Evolutionary conservation across 805 yeast genomes (phyloP).

Genomic region (Citeromyces matritensis): DNA sequence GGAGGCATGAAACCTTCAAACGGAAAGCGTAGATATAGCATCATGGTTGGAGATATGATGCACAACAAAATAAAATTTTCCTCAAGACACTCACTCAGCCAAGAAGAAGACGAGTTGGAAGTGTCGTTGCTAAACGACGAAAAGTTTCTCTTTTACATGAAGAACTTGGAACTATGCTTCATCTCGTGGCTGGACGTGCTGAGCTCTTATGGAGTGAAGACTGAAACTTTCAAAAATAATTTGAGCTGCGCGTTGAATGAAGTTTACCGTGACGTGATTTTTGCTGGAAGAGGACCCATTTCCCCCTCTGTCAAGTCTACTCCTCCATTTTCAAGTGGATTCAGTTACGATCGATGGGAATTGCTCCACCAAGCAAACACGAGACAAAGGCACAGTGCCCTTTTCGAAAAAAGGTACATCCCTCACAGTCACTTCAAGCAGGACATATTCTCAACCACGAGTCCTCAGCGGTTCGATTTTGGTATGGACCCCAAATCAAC

Average conservation of each 20-base stretch:
- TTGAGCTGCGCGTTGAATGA: neutral
- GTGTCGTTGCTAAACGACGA: slow-evolving; percentile 7
- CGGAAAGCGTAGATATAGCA: slow-evolving; percentile 9
- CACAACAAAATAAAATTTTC: slow-evolving; percentile 14
- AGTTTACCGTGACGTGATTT: neutral
- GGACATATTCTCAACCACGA: too few relatives aligned
- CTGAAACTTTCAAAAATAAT: neutral
- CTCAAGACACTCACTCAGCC: too few relatives aligned
- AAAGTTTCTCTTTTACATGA: slow-evolving; percentile 9
- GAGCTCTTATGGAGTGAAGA: slow-evolving; percentile 3
- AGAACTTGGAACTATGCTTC: slow-evolving; percentile 11
- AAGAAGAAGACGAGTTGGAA: neutral
- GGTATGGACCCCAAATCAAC: too few relatives aligned
- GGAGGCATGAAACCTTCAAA: slow-evolving; percentile 1
- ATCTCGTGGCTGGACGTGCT: slow-evolving; percentile 11
- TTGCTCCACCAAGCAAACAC: too few relatives aligned
- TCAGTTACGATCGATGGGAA: too few relatives aligned
- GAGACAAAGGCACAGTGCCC: too few relatives aligned
- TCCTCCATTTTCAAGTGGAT: too few relatives aligned
- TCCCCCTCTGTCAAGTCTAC: too few relatives aligned
- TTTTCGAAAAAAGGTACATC: too few relatives aligned
- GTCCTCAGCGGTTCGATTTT: too few relatives aligned
- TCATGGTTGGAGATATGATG: slow-evolving; percentile 8
- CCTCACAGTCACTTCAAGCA: too few relatives aligned
- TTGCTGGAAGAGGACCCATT: too few relatives aligned